These are phyloP conservation scores for Vigna radiata DNA, from an alignment of 306 rosid species.

Conservation along the genomic window DNA sequence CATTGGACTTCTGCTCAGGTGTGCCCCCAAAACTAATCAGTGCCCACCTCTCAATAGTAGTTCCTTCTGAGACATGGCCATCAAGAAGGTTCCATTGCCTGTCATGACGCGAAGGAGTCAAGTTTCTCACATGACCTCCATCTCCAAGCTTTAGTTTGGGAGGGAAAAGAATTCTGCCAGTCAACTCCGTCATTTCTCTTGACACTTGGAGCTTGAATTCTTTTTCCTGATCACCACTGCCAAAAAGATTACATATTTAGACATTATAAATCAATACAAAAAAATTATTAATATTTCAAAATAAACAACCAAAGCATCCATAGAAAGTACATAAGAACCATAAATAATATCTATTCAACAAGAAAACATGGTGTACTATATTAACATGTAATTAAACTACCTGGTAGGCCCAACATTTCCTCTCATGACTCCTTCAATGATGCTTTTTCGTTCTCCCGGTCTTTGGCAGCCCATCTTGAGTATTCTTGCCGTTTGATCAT, in stretches of 20 bases:
- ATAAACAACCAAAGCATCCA: conserved; percentile 34
- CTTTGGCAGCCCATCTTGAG: conserved; percentile 97
- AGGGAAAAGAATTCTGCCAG: conserved; percentile 92
- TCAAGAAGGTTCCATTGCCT: conserved; percentile 93
- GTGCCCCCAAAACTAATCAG: conserved; percentile 90
- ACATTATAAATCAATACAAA: conserved; percentile 36
- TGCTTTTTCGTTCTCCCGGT: conserved; percentile 85
- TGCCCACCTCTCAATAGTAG: conserved; percentile 89
- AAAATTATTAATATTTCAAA: background rate
- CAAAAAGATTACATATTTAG: conserved; percentile 41
- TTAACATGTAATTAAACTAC: conserved; percentile 49
- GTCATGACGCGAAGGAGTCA: conserved; percentile 83
- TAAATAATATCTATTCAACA: too few species aligned
- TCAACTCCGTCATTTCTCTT: conserved; percentile 82
- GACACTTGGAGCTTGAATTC: conserved; percentile 90
- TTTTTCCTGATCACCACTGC: conserved; percentile 79
- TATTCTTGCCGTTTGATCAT: conserved; percentile 94
- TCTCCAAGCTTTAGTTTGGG: conserved; percentile 95
- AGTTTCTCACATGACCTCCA: conserved; percentile 80
- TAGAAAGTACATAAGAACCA: background rate
- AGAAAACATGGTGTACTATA: background rate
- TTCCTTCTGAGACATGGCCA: conserved; percentile 91
- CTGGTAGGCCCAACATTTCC: conserved; percentile 89
- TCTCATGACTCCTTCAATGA: conserved; percentile 85
- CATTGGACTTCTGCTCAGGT: conserved; percentile 72